Base-by-base conservation (phyloP, 2,329 filamentous ascomycete species). In the Pseudocercospora crystallina region DNA sequence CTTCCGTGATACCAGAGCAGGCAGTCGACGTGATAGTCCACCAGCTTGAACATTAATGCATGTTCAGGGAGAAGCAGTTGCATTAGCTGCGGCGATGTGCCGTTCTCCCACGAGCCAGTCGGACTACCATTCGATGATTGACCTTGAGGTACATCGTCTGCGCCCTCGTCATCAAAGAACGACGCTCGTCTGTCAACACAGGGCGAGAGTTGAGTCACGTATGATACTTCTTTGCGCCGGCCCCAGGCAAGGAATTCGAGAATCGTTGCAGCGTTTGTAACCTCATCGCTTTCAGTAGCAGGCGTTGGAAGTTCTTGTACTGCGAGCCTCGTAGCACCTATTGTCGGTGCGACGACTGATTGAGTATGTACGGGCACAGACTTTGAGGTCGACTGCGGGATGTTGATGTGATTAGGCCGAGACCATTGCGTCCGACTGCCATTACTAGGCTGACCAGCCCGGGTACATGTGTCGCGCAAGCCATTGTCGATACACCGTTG, bases 201-300 rank as follows among this genome's bases (percentile, higher is more conserved):
- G 20, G 44, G 44, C 14, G 42, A 32, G 8, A 47, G 49, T 13
- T 47, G 43, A 1, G 43, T 47, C 8, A 36, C 43, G 38, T 47
- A 52, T 7, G 45, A 30, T 13, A 52, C 49, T 40, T 52, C 38
- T 34, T 52, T 52, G 8, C 49, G 34, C 9, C 49, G 32, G 17
- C 49, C 49, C 49, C 49, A 52, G 3, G 49, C 49, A n/a, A 52
- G n/a, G 26, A 52, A 52, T 33, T 52, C 49, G 13, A 52, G 49
- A 10, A 52, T 47, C 1, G 49, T 52, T 10, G 49, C 49, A 17
- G 49, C 49, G n/a, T 52, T 46, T 11, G 34, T 38, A 17, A 52
- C 37, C 35, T 52, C 49, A 11, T 47, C 44, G 31, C 39, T 17
- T 13, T 47, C 35, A 7, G 17, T n/a, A 5, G 20, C 14, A 30